phyloP scores from a whole-genome alignment of 2,329 filamentous ascomycete species.

The Apiospora kogelbergensis region DNA sequence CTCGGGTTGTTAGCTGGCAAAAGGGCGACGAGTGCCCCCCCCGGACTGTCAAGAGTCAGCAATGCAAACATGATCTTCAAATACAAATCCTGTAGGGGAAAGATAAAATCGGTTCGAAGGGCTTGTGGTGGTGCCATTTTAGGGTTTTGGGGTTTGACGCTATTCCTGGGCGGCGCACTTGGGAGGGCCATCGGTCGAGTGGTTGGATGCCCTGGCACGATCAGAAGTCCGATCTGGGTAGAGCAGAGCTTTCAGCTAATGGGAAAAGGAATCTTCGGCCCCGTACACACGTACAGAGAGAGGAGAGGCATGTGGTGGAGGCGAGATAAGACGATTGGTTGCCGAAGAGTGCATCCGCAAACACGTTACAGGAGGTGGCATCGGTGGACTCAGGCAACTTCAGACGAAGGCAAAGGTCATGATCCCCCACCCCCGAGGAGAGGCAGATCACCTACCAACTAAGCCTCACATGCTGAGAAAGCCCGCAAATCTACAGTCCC shows the following conservation, averaged over 20 bases:
- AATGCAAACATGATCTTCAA: background rate
- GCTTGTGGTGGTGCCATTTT: background rate
- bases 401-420: background rate
- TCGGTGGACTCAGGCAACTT: background rate
- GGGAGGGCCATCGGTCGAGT: background rate
- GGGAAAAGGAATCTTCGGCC: background rate
- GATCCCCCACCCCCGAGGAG: background rate
- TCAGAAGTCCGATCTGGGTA: background rate
- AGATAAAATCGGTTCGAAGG: background rate
- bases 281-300: too few species aligned
- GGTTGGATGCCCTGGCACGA: background rate
- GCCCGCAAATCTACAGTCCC: background rate
- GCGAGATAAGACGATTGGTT: background rate
- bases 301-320: background rate
- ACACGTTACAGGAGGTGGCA: background rate
- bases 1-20: background rate
- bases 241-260: background rate
- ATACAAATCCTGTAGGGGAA: background rate
- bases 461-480: background rate
- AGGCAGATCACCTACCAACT: background rate
- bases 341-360: background rate
- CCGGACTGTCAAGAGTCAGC: background rate
- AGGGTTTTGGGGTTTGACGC: background rate
- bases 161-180: background rate
- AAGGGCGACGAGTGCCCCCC: background rate